These are phyloP conservation scores for Salicornia ramosissima DNA, from an alignment of 148 eudicot species.

Conservation along the genomic window DNA sequence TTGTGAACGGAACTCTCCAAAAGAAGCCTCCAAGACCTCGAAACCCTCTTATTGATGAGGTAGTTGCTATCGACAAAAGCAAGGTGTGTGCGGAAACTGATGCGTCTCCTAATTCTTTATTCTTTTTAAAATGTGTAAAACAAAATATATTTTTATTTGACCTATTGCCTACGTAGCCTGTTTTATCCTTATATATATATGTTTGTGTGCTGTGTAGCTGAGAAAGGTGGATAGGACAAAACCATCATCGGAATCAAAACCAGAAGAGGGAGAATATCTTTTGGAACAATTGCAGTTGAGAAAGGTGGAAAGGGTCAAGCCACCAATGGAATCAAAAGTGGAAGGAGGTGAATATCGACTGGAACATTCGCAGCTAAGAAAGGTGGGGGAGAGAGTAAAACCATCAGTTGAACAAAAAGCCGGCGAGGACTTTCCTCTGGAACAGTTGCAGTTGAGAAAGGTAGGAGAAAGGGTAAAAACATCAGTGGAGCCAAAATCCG, in stretches of 20 bases:
- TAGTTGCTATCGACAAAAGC: constrained; percentile 84
- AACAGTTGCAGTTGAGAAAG: constrained; percentile 43
- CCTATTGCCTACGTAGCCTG: background rate
- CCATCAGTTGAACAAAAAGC: constrained; percentile 39
- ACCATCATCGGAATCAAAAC: constrained; percentile 36
- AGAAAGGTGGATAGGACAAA: constrained; percentile 56
- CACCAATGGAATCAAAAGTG: constrained; percentile 38
- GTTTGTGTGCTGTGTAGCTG: constrained; percentile 17
- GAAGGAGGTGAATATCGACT: constrained; percentile 60
- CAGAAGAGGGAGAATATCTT: constrained; percentile 55
- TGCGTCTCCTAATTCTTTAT: background rate
- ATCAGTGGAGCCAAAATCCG: constrained; percentile 17
- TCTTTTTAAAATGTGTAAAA: background rate
- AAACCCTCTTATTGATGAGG: constrained; percentile 84
- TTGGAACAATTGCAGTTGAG: constrained; percentile 44
- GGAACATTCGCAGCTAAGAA: constrained; percentile 47
- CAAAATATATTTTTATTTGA: background rate
- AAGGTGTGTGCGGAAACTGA: constrained; percentile 42
- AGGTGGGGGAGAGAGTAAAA: constrained; percentile 53
- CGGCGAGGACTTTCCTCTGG: constrained; percentile 51
- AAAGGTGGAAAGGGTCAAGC: constrained; percentile 65
- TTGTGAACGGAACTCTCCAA: constrained; percentile 40
- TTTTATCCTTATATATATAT: no score
- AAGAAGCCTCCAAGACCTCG: constrained; percentile 72
- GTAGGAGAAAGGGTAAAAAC: constrained; percentile 58